Conservation (phyloP, 2,329 filamentous ascomycete genomes). For the Alternaria gansuensis region DNA sequence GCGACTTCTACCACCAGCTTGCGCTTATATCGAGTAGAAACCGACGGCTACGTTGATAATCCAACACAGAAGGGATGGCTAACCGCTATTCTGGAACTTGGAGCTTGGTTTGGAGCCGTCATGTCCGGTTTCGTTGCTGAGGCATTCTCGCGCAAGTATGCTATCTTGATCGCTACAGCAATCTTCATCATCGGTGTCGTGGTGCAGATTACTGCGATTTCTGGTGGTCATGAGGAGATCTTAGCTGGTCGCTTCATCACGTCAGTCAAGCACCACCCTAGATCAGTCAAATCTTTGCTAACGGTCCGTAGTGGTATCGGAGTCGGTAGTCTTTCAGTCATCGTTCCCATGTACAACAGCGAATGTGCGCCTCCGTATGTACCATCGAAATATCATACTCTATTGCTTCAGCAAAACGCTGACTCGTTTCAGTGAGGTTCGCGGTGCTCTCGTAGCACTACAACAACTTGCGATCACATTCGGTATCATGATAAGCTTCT, state of each 20-base stretch:
- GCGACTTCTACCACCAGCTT: not conserved
- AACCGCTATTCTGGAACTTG: conserved; percentile 74
- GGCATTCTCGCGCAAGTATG: conserved; percentile 72
- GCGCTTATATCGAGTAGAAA: conserved; percentile 44
- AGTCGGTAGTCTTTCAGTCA: conserved; percentile 73
- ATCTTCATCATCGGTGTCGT: conserved; percentile 77
- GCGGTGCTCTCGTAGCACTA: conserved; percentile 70
- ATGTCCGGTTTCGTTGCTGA: conserved; percentile 77
- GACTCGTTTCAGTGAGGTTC: conserved; percentile 63
- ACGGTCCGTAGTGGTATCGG: conserved; percentile 62
- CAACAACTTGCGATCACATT: conserved; percentile 69
- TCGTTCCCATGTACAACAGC: conserved; percentile 64
- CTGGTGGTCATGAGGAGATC: conserved; percentile 67
- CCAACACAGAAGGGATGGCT: conserved; percentile 59
- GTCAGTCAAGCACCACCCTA: conserved; percentile 25
- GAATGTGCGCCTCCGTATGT: conserved; percentile 60
- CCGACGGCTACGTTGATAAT: conserved; percentile 53
- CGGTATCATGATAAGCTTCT: conserved; percentile 51
- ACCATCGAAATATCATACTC: accelerated
- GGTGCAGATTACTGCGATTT: conserved; percentile 70
- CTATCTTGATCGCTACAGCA: conserved; percentile 70
- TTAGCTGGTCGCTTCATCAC: conserved; percentile 77
- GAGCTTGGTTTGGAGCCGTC: conserved; percentile 78
- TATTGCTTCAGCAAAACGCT: conserved; percentile 32
- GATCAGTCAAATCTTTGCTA: conserved; percentile 17